Evolutionary conservation across 176 grass and related monocot species (phyloP), one percentile per base, ranked within the genome.

Genomic region (Stipa capillata): DNA sequence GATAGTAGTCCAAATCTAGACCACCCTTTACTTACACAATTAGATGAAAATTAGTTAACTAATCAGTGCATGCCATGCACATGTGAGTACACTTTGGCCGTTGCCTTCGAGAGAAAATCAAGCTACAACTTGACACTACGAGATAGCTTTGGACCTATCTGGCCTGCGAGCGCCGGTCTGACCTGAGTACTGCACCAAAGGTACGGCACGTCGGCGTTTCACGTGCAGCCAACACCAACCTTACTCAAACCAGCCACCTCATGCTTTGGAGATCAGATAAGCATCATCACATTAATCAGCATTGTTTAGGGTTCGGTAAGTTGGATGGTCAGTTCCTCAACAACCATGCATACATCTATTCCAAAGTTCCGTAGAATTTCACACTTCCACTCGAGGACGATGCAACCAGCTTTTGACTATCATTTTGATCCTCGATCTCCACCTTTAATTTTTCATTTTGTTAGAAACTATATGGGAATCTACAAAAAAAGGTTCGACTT

Each of bases 1-100:
- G n/a, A 44, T 21, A 7, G 41, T 40, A 72, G 84, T 85, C 88
- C 91, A 90, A 88, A 88, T 86, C 73, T 69, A 77, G 68, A 51
- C 72, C 27, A 25, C 27, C n/a, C 33, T 59, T n/a, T 34, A 47
- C 79, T 64, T 85, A 54, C 53, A 73, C 18, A 44, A 81, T 72
- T 28, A 61, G 35, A 64, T 63, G 82, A 69, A 74, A 32, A 28
- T 23, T 29, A 50, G 14, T 12, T 25, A 40, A 23, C 15, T 65
- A 61, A 48, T 17, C 8, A 27, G 15, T 11, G 20, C 62, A 49
- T 62, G n/a, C n/a, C n/a, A n/a, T n/a, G 51, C 55, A 79, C 43
- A 32, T 79, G 73, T 5, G n/a, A n/a, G 12, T 42, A 39, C 57
- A n/a, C 24, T 65, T 23, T 65, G 56, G 44, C 20, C 56, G 20